Conservation (phyloP, 2,329 filamentous ascomycete species). For the Penicillium sp. region DNA sequence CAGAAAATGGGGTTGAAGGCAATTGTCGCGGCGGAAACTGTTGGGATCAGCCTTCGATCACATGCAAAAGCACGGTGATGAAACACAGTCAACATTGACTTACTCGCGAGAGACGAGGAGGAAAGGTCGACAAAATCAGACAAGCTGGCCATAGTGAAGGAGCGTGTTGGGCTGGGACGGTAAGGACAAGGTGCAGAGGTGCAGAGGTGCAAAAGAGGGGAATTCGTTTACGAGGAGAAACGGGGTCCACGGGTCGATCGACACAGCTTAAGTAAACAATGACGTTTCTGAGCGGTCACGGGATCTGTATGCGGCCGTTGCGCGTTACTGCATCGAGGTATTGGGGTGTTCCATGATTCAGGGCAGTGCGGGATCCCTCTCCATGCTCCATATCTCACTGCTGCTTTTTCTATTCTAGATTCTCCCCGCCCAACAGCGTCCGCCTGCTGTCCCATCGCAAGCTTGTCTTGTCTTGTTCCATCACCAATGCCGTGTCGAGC, state of each 20-base stretch:
- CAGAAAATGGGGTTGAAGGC: conserved; percentile 98
- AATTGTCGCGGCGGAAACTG: conserved; percentile 78
- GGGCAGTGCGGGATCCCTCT: background rate
- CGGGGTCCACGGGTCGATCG: conserved; percentile 3
- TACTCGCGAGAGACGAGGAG: conserved; percentile 66
- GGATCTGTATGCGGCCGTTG: conserved; percentile 12
- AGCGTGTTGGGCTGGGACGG: background rate
- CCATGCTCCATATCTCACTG: too few species aligned
- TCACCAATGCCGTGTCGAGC: conserved; percentile 15
- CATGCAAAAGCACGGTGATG: conserved; percentile 27
- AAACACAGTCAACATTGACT: conserved; percentile 27
- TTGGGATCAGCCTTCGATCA: conserved; percentile 25
- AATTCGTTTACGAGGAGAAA: background rate
- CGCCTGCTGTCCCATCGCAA: too few species aligned
- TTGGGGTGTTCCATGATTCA: background rate
- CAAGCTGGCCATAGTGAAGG: conserved; percentile 33
- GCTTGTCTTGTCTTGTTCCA: conserved; percentile 2
- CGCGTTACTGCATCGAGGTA: too few species aligned
- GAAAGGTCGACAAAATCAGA: conserved; percentile 58
- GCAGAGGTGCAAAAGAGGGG: conserved; percentile 7
- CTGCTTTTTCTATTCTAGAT: background rate
- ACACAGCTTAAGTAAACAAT: conserved; percentile 28
- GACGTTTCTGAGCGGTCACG: conserved; percentile 24
- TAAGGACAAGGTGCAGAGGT: conserved; percentile 3
- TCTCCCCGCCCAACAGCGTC: too few species aligned